Conservation (phyloP, 768 basidiomycete genomes). For the Cystobasidium tubakii region DNA sequence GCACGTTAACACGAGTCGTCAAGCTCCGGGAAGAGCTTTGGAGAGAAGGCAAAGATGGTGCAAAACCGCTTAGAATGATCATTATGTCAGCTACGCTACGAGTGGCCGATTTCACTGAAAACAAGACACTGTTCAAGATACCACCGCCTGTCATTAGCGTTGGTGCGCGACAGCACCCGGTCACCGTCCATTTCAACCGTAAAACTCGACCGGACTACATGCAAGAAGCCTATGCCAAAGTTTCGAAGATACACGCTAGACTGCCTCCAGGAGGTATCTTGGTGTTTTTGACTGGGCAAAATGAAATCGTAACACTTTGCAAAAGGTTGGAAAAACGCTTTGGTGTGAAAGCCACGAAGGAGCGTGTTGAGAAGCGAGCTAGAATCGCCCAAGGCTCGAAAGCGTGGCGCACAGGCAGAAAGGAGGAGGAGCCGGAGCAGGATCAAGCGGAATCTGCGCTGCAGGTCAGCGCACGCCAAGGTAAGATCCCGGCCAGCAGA, state of each 20-base stretch:
- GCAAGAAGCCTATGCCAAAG: conserved; percentile 80
- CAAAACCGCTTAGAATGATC: conserved; percentile 81
- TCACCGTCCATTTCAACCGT: conserved; percentile 87
- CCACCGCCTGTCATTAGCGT: conserved; percentile 90
- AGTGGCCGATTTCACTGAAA: conserved; percentile 83
- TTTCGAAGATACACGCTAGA: conserved; percentile 82
- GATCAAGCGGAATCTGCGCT: conserved; percentile 16
- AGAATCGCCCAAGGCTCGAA: conserved; percentile 18
- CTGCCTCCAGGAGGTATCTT: conserved; percentile 88
- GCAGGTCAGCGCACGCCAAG: neutral
- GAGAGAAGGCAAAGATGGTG: conserved; percentile 63
- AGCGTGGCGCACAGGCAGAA: conserved; percentile 10
- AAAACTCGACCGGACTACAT: conserved; percentile 82
- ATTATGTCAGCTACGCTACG: conserved; percentile 99
- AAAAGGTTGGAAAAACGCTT: conserved; percentile 72
- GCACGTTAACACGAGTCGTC: conserved; percentile 87
- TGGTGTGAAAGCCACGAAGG: conserved; percentile 61
- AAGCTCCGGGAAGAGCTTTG: conserved; percentile 84
- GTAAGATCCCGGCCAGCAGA: neutral
- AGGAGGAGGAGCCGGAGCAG: neutral
- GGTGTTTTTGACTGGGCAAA: conserved; percentile 90
- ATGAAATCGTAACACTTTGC: conserved; percentile 83
- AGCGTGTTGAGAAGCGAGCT: conserved; percentile 52
- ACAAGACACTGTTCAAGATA: conserved; percentile 67
- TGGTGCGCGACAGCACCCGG: conserved; percentile 84